Base-by-base conservation (phyloP, 2,329 filamentous ascomycete species). In the Talaromyces sp. region DNA sequence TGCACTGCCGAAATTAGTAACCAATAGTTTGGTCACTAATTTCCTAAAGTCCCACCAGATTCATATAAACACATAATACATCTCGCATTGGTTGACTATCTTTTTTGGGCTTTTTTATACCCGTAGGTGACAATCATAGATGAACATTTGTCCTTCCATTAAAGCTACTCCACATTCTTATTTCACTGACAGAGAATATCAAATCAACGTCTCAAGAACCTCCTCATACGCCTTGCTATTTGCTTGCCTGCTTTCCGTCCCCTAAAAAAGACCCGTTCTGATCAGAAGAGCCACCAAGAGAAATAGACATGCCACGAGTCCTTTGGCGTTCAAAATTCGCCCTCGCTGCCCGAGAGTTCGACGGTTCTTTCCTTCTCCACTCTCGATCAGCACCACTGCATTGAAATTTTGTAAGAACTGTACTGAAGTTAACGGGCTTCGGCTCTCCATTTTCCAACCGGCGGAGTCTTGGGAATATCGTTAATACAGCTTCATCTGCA, bases 1-100 rank as follows among this genome's bases (percentile, higher is more conserved):
- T 0, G 73, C 73, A 0, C 73, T 75, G 2, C 22, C 22, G 22
- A 22, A 22, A 22, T 22, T 2, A 22, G 2, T 22, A 22, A 22
- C 22, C 22, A 22, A 22, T 22, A 22, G 22, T 22, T 27, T 27
- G 27, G 3, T 27, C 6, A 27, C 27, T 27, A 3, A 5, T 27
- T 27, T 27, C 3, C 3, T 5, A 27, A 7, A 27, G 3, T 3
- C 27, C 27, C 6, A 27, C 27, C 6, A 27, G 27, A 27, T 27
- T 27, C 3, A 27, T 27, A 27, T 27, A 4, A 27, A 27, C 3
- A 27, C 1, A 3, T 7, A 1, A 27, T 27, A 27, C 3, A 27
- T 27, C 27, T 27, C 27, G 27, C 27, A 27, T 27, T 4, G 6
- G 27, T 27, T 7, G 3, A 39, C 37, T 13, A 39, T 2, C 37